These are phyloP conservation scores for Cunninghamia lanceolata DNA, from an alignment of 75 land plant species.

Conservation along the genomic window DNA sequence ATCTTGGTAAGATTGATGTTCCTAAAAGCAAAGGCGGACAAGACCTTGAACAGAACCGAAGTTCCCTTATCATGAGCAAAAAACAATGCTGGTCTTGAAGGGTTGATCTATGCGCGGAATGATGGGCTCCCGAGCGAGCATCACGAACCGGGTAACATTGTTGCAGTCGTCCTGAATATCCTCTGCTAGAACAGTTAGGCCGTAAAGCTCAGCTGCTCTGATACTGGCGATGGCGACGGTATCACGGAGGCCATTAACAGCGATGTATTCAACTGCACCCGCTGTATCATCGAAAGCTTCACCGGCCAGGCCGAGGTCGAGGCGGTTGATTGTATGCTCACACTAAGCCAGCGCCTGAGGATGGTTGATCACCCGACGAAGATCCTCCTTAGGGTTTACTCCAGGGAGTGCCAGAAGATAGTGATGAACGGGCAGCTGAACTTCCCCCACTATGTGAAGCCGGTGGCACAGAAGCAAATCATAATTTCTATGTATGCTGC, in stretches of 20 bases:
- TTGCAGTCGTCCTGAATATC: conserved; percentile 71
- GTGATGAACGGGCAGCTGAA: conserved; percentile 39
- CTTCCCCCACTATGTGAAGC: conserved; percentile 38
- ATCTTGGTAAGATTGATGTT: conserved; percentile 81
- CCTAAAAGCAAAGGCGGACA: conserved; percentile 71
- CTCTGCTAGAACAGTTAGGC: conserved; percentile 48
- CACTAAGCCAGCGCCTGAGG: conserved; percentile 46
- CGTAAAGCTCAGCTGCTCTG: conserved; percentile 65
- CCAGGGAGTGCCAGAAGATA: conserved; percentile 40
- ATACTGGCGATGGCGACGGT: conserved; percentile 63
- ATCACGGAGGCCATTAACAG: conserved; percentile 47
- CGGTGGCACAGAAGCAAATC: conserved; percentile 38
- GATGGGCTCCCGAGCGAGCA: conserved; percentile 75
- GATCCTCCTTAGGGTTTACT: conserved; percentile 23
- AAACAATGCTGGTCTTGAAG: conserved; percentile 83
- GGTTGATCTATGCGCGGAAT: conserved; percentile 62
- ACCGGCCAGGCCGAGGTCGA: conserved; percentile 25
- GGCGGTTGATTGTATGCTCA: conserved; percentile 29
- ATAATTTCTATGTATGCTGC: conserved; percentile 48
- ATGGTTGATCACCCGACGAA: conserved; percentile 38
- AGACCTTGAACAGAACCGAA: conserved; percentile 63
- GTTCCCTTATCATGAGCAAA: conserved; percentile 53
- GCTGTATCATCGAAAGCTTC: conserved; percentile 43
- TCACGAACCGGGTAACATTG: conserved; percentile 70
- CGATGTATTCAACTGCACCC: conserved; percentile 41